Conservation (phyloP, 2,329 filamentous ascomycete genomes). For the Exophiala dermatitidis region DNA sequence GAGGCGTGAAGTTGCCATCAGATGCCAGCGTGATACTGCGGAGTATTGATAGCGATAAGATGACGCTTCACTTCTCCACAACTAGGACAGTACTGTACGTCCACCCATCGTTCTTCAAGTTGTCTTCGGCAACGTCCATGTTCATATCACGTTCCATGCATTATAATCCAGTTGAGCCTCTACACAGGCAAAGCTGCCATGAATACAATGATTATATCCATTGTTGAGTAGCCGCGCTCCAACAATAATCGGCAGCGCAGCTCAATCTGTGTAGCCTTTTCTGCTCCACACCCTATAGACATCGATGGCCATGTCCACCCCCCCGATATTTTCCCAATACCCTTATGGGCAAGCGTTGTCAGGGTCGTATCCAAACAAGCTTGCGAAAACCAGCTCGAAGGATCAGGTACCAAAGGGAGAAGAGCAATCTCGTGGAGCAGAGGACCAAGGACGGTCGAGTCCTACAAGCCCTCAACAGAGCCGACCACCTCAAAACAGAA, state of each 20-base stretch:
- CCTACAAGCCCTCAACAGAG: slow-evolving; percentile 20
- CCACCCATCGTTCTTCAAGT: background rate
- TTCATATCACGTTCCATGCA: background rate
- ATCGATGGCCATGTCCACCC: no score
- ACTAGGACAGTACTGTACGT: background rate
- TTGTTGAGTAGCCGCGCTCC: no score
- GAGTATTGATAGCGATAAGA: background rate
- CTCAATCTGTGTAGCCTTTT: no score
- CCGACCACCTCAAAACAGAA: slow-evolving; percentile 29
- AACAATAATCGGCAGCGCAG: no score
- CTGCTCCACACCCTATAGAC: no score
- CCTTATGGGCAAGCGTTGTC: slow-evolving; percentile 5
- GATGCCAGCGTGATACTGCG: background rate
- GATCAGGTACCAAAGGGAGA: background rate
- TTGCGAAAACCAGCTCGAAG: slow-evolving; percentile 11
- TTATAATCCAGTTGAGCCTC: no score
- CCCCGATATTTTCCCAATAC: slow-evolving; percentile 1
- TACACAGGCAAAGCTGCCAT: no score
- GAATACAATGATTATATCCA: no score
- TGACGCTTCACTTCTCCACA: background rate
- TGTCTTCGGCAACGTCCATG: slow-evolving; percentile 1
- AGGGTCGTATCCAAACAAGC: slow-evolving; percentile 8
- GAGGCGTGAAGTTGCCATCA: background rate
- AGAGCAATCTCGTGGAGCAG: background rate
- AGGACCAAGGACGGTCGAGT: slow-evolving; percentile 1